Evolutionary conservation across 2,329 filamentous ascomycete species (phyloP), one percentile per base, ranked within the genome.

Genomic region (Elsinoe fawcettii): DNA sequence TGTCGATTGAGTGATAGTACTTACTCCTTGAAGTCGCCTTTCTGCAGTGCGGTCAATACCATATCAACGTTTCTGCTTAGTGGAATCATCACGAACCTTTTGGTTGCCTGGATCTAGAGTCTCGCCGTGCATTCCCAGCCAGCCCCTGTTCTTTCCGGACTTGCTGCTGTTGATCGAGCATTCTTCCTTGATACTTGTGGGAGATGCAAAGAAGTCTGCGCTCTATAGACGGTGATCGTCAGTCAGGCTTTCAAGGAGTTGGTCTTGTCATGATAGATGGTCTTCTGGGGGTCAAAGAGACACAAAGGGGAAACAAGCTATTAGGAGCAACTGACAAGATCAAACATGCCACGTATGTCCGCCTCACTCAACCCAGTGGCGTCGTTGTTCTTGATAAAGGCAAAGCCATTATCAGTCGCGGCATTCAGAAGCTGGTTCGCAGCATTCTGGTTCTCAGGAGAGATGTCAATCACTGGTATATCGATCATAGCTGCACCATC

Each of bases 11-110:
- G 65, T 6, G 30, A 12, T 5, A 32, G 34, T 12, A 36, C 74
- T 66, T 73, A 91, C 88, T 96, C 89, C 77, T 96, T 96, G 65
- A 89, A 90, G 67, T 96, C 90, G 14, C 88, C 88, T 23, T 84
- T 76, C 85, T 90, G 62, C n/a, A 20, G 5, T 30, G n/a, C 20
- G 18, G 20, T 36, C 2, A 51, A 27, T 14, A 32, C n/a, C 27
- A 18, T 8, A 47, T 9, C 41, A 25, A 39, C n/a, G 23, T 18
- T 1, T 16, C 20, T n/a, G n/a, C 34, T 16, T 14, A 56, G 53
- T n/a, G 22, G 30, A 18, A 73, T 66, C 77, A 9, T 30, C 27
- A 30, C 27, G 9, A 30, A 87, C 88, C 71, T 84, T 83, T 70
- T 96, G 90, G 57, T 84, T 83, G 63, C 84, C 83, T 2, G 91